Conservation (phyloP, 495 filamentous ascomycete genomes). For the Talaromyces proteolyticus region DNA sequence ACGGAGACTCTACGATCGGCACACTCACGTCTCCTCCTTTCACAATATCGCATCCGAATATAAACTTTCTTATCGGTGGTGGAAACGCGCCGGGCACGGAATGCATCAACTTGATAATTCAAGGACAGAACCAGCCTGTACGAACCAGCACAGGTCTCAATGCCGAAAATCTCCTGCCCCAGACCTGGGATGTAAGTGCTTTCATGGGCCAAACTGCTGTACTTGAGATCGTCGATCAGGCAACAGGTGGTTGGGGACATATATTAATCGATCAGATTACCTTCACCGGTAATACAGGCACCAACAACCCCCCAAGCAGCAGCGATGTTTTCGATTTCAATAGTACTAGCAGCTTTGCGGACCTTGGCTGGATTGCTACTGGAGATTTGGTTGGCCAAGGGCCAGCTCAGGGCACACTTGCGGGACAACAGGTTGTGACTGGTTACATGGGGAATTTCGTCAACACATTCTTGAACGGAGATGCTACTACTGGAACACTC, state of each 20-base stretch:
- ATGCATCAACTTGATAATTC: not conserved
- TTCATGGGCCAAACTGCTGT: slow-evolving; percentile 6
- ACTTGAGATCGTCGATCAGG: slow-evolving; percentile 12
- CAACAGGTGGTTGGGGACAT: slow-evolving; percentile 14
- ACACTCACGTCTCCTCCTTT: not conserved
- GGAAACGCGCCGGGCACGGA: not conserved
- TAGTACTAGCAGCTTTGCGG: not conserved
- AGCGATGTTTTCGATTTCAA: not conserved
- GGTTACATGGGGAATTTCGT: not conserved
- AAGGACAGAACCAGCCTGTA: not conserved
- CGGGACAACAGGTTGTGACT: not conserved
- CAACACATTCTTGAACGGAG: not conserved
- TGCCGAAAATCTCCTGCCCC: not conserved
- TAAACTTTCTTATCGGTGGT: slow-evolving; percentile 1
- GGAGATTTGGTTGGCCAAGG: slow-evolving; percentile 9
- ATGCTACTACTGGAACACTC: slow-evolving; percentile 1
- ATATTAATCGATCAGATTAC: slow-evolving; percentile 3
- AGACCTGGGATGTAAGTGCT: slow-evolving; percentile 1
- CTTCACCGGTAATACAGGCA: too few species aligned
- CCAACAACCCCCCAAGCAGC: not conserved
- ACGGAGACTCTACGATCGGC: not conserved
- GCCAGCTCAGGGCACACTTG: not conserved
- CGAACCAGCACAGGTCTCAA: not conserved
- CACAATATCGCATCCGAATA: not conserved
- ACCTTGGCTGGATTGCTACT: slow-evolving; percentile 9